Evolutionary conservation across 768 basidiomycete genomes (phyloP), one percentile per base, ranked within the genome.

Genomic region (Suillus placidus): DNA sequence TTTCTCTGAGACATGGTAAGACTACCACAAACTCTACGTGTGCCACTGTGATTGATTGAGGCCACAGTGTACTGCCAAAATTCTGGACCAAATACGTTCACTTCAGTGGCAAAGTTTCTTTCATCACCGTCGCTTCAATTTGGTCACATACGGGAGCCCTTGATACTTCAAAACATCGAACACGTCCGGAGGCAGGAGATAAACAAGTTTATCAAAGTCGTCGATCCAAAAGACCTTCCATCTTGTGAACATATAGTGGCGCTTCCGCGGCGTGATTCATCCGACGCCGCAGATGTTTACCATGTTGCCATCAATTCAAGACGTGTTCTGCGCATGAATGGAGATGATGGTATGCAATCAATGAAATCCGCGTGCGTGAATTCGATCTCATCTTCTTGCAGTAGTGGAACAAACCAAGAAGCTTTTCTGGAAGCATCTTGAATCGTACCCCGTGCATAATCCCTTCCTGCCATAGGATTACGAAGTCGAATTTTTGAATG

Each of bases 181-280:
- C 78, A 18, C 77, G 73, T 60, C 70, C 72, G 54, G 57, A 66
- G 54, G 69, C n/a, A n/a, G n/a, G n/a, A n/a, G n/a, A n/a, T n/a
- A n/a, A n/a, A 76, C 66, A 75, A 73, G 47, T 69, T 82, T 9
- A 69, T 71, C n/a, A 71, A 76, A 35, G 77, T 77, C 62, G 69
- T 71, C 20, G 70, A 74, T 60, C 70, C 72, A 56, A 60, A 66
- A 51, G 69, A 67, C 12, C 76, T 83, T 20, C n/a, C 55, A 35
- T 77, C 79, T 8, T 63, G 72, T 26, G 82, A 83, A 66, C 77
- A 76, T 71, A 80, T 82, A 69, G 71, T 83, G 61, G 79, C 78
- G 9, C 69, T 83, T 56, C 76, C 40, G 40, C 60, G 18, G 6
- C 14, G 26, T 45, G 60, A 60, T 60, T 26, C 38, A 18, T 16